Percentiles rank a stretch among this genome's conserved stretches.
Conservation (phyloP, 23 red algal genomes). For the Cyanidiococcus yangmingshanensis region DNA sequence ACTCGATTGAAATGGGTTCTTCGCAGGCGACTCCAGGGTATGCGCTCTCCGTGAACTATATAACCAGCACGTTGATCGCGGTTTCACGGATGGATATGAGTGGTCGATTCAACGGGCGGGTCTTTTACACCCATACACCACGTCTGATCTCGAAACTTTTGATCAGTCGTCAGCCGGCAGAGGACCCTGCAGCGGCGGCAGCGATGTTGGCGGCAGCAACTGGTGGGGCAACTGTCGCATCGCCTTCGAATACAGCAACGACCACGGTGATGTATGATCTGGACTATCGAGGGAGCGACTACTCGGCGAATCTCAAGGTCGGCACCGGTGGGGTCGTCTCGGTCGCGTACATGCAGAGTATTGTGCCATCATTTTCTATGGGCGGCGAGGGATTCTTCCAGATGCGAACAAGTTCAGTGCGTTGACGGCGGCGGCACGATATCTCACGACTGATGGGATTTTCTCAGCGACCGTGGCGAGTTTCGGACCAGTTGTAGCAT, state of each 20-base stretch:
- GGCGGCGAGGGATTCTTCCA: constrained; percentile 92
- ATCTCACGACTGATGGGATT: constrained; percentile 32
- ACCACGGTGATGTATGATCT: constrained; percentile 52
- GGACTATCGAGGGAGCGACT: constrained; percentile 81
- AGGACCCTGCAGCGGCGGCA: constrained; percentile 13
- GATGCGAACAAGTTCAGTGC: constrained; percentile 44
- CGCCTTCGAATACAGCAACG: neutral
- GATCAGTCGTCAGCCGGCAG: constrained; percentile 2
- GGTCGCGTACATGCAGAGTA: constrained; percentile 74
- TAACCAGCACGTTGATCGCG: constrained; percentile 54
- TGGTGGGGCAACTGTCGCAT: neutral
- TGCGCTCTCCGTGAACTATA: constrained; percentile 85
- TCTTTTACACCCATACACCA: constrained; percentile 85
- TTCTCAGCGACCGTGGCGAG: constrained; percentile 46
- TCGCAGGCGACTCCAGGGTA: constrained; percentile 44
- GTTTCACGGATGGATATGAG: constrained; percentile 45
- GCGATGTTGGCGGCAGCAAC: neutral
- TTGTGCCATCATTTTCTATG: constrained; percentile 53
- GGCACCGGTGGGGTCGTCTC: constrained; percentile 56
- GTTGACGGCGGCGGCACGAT: constrained; percentile 48
- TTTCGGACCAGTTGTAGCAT: constrained; percentile 72
- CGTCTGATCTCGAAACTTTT: constrained; percentile 53
- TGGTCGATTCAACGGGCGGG: constrained; percentile 65
- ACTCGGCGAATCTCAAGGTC: constrained; percentile 63
- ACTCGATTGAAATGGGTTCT: constrained; percentile 61